Percentiles rank a stretch among this genome's conserved stretches.
phyloP scores from a whole-genome alignment of 768 basidiomycete genomes.

The Termitomyces sp. region DNA sequence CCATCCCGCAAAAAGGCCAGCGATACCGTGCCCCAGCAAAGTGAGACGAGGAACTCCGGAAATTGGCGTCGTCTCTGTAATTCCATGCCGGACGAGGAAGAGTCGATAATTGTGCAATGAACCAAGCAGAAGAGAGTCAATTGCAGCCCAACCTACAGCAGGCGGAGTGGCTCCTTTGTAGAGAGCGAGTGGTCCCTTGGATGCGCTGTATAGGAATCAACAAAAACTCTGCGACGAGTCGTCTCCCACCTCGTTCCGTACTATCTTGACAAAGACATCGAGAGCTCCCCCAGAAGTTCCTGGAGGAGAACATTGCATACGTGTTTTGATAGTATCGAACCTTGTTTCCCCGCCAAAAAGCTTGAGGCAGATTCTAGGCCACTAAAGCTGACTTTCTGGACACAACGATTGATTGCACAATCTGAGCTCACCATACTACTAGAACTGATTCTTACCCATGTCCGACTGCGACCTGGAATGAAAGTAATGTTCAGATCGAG shows the following conservation, averaged over 20 bases:
- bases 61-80: constrained; percentile 45
- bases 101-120: constrained; percentile 71
- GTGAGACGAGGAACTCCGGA: constrained; percentile 45
- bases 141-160: constrained; percentile 66
- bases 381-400: constrained; percentile 1
- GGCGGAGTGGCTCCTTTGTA: constrained; percentile 76
- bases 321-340: constrained; percentile 71
- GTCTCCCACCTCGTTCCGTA: constrained; percentile 52
- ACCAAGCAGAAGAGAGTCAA: constrained; percentile 65
- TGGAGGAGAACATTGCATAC: constrained; percentile 62
- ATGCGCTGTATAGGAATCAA: constrained; percentile 1
- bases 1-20: constrained; percentile 62
- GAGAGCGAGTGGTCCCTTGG: constrained; percentile 53
- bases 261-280: constrained; percentile 50
- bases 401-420: not conserved
- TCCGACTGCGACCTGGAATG: constrained; percentile 57
- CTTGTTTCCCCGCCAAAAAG: constrained; percentile 22
- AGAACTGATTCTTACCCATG: constrained; percentile 47
- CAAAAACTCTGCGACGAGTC: not conserved
- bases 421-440: constrained; percentile 4
- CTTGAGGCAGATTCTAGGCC: not conserved
- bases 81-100: constrained; percentile 42
- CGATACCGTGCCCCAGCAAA: constrained; percentile 57
- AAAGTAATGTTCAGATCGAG: not conserved
- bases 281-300: constrained; percentile 58